Conservation (phyloP, 345 rosid species). For the Syzygium jambos region DNA sequence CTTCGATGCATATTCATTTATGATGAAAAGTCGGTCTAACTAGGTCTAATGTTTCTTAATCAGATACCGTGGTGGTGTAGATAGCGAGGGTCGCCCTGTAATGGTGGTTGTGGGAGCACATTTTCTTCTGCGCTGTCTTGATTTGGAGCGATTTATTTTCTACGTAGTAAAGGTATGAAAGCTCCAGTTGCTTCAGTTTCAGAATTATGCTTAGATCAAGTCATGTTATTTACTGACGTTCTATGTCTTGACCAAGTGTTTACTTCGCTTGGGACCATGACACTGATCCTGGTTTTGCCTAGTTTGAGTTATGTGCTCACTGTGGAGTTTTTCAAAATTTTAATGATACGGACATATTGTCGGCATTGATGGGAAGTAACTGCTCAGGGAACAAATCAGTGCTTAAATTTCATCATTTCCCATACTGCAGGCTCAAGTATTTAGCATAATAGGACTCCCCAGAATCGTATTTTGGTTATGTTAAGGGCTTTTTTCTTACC, state of each 20-base stretch:
- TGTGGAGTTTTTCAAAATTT: neutral
- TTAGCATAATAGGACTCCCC: neutral
- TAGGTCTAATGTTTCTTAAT: conserved; percentile 10
- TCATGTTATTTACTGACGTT: neutral
- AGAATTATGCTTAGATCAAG: neutral
- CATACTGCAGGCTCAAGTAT: neutral
- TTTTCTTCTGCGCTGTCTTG: conserved; percentile 87
- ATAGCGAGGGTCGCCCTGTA: conserved; percentile 89
- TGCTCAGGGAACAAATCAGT: neutral
- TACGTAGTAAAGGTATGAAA: conserved; percentile 63
- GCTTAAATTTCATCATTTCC: neutral
- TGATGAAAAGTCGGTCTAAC: neutral
- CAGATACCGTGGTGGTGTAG: conserved; percentile 98
- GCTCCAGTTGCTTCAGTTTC: neutral
- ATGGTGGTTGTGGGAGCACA: conserved; percentile 99
- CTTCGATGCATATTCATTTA: neutral
- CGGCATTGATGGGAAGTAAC: neutral
- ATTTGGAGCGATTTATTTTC: conserved; percentile 81
- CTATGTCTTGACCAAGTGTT: neutral
- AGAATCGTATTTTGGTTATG: neutral
- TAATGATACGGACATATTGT: neutral
- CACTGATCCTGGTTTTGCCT: neutral
- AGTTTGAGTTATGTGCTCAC: neutral
- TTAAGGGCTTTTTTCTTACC: neutral
- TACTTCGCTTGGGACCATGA: neutral